Base-by-base conservation (phyloP, 2,329 filamentous ascomycete genomes). In the Fusarium heterosporum region DNA sequence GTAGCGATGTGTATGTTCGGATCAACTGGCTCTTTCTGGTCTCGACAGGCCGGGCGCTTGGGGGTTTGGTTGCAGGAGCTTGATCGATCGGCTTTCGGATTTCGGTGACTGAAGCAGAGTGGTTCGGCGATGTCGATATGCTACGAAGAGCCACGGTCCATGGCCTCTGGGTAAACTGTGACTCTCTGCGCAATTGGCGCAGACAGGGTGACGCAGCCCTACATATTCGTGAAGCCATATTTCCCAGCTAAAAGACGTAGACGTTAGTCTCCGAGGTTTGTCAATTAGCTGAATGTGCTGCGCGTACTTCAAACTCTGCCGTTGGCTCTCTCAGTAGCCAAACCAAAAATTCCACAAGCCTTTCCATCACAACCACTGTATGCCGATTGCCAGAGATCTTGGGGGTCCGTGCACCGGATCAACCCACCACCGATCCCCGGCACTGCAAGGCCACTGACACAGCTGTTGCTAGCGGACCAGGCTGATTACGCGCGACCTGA, bases 1-100 rank as follows among this genome's bases (percentile, higher is more conserved):
- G 87, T 63, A 97, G 83, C 45, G 94, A 96, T 50, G 94, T 93
- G 80, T 97, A 97, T 72, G 91, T 89, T 58, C 94, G 89, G 59
- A 89, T 84, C 61, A 98, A 85, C 80, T 99, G 96, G 16, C 93
- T 90, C 81, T 98, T 97, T 77, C 95, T 91, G 74, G 90, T 90
- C 76, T 97, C 91, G 45, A 94, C 87, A 19, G 90, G 91, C 76
- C 95, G 92, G 77, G 96, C 91, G 54, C 92, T 97, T 6, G 93
- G 93, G 4, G 94, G 95, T 78, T 97, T 93, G 1, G 89, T 90
- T 0, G 89, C 87, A 81, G 85, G 90, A 3, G 83, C 78, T 66
- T 84, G 83, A 68, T 85, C 79, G 58, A 80, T 77, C 2, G 83
- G 83, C 26, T 83, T 73, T 32, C 70, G 76, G 19, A 61, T 52